phyloP scores from a whole-genome alignment of 768 basidiomycete species.

The Lactarius hengduanensis region DNA sequence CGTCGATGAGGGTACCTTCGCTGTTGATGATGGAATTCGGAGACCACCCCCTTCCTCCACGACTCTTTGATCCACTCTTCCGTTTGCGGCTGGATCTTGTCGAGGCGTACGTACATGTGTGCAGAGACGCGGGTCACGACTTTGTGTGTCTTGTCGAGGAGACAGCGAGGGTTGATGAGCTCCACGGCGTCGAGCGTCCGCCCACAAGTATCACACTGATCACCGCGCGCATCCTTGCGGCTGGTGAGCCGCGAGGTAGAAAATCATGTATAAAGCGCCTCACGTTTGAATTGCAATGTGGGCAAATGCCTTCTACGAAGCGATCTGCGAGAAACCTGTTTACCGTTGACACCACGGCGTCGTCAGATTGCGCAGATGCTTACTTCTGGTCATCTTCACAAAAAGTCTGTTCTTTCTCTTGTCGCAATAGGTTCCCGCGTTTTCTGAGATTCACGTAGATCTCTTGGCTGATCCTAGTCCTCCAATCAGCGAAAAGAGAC shows the following conservation, averaged over 20 bases:
- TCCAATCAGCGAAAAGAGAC: constrained; percentile 3
- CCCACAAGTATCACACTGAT: constrained; percentile 95
- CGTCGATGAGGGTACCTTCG: constrained; percentile 87
- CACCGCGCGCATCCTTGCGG: constrained; percentile 87
- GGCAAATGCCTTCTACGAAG: constrained; percentile 97
- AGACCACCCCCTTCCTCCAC: constrained; percentile 83
- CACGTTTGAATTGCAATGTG: constrained; percentile 85
- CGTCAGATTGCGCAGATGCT: constrained; percentile 28
- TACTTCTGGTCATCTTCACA: constrained; percentile 90
- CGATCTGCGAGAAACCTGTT: constrained; percentile 91
- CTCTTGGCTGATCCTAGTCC: constrained; percentile 78
- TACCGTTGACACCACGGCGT: constrained; percentile 23
- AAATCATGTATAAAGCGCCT: background rate
- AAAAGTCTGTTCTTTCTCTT: constrained; percentile 90
- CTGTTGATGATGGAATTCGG: constrained; percentile 86
- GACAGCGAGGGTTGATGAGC: constrained; percentile 91
- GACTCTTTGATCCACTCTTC: constrained; percentile 88
- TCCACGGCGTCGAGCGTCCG: constrained; percentile 92
- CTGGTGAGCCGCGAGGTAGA: background rate
- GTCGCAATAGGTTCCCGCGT: constrained; percentile 72
- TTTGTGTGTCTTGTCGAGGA: constrained; percentile 76
- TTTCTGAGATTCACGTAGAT: constrained; percentile 84
- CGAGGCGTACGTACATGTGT: constrained; percentile 90
- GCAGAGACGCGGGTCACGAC: constrained; percentile 74
- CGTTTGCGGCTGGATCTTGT: constrained; percentile 74